Percentiles rank a stretch among this genome's conserved stretches.
phyloP scores from a whole-genome alignment of 306 rosid genomes.

The Astragalus glycyphyllos region DNA sequence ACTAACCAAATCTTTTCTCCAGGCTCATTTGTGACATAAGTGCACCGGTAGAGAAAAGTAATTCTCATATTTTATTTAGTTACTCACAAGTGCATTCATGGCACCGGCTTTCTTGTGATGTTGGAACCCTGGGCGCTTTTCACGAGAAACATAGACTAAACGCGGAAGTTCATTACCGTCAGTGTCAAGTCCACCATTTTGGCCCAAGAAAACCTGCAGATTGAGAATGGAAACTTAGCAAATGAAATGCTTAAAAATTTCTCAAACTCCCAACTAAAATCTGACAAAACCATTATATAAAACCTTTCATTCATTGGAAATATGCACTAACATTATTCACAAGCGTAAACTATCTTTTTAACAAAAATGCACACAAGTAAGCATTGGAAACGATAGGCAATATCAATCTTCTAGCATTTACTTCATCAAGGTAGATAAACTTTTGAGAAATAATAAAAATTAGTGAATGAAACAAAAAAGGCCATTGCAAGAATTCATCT shows the following conservation, averaged over 20 bases:
- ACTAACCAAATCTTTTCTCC: constrained; percentile 94
- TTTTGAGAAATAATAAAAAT: neutral
- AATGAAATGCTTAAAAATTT: constrained; percentile 13
- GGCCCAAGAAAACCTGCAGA: constrained; percentile 95
- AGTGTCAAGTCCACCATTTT: constrained; percentile 91
- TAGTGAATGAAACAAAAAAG: constrained; percentile 23
- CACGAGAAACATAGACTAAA: constrained; percentile 97
- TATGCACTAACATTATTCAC: too few species aligned
- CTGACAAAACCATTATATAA: constrained; percentile 17
- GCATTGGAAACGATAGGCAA: constrained; percentile 9
- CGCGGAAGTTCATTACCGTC: constrained; percentile 96
- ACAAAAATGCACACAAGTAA: neutral
- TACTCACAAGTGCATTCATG: constrained; percentile 95
- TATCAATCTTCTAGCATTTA: too few species aligned
- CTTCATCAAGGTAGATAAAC: constrained; percentile 29
- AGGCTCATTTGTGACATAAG: constrained; percentile 92
- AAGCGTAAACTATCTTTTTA: too few species aligned
- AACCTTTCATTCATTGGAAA: constrained; percentile 18
- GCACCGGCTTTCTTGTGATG: constrained; percentile 99
- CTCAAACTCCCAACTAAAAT: constrained; percentile 29
- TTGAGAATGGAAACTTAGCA: constrained; percentile 29
- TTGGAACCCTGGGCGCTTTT: constrained; percentile 99
- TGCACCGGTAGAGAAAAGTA: neutral
- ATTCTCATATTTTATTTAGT: constrained; percentile 7
- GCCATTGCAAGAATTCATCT: constrained; percentile 12